Percentiles rank a stretch among this genome's conserved stretches.
phyloP scores from a whole-genome alignment of 164 flowering plant genomes.

The Liquidambar formosana region DNA sequence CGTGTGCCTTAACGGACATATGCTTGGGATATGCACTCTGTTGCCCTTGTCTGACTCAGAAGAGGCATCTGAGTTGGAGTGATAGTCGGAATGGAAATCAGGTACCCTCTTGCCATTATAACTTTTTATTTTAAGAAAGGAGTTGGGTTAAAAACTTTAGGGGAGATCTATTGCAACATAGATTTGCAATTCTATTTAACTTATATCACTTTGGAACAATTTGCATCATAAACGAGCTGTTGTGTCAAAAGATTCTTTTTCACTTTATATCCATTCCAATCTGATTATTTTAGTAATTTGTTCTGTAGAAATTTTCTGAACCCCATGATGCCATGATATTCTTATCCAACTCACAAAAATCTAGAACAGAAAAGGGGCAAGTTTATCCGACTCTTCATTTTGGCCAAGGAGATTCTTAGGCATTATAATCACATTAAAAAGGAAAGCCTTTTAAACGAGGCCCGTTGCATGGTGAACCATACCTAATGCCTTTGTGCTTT shows the following conservation, averaged over 20 bases:
- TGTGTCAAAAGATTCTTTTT: too few species aligned
- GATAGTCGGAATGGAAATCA: conserved; percentile 24
- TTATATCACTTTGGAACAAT: too few species aligned
- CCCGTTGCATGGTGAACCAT: background rate
- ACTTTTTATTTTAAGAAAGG: background rate
- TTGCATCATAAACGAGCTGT: too few species aligned
- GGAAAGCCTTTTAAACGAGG: background rate
- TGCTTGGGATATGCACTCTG: conserved; percentile 87
- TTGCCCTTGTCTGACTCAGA: conserved; percentile 92
- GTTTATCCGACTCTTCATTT: background rate
- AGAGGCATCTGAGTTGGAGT: conserved; percentile 71
- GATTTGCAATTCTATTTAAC: too few species aligned
- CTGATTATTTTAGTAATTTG: too few species aligned
- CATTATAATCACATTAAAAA: background rate
- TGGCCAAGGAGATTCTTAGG: background rate
- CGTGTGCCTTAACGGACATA: conserved; percentile 95
- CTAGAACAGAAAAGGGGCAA: too few species aligned
- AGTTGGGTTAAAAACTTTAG: background rate
- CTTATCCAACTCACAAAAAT: background rate
- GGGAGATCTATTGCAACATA: background rate
- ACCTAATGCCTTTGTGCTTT: too few species aligned
- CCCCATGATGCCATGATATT: background rate
- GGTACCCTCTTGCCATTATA: conserved; percentile 25
- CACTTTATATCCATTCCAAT: too few species aligned
- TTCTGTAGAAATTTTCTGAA: too few species aligned